Base-by-base conservation (phyloP, 768 basidiomycete species). In the Phylloporus arenicola region DNA sequence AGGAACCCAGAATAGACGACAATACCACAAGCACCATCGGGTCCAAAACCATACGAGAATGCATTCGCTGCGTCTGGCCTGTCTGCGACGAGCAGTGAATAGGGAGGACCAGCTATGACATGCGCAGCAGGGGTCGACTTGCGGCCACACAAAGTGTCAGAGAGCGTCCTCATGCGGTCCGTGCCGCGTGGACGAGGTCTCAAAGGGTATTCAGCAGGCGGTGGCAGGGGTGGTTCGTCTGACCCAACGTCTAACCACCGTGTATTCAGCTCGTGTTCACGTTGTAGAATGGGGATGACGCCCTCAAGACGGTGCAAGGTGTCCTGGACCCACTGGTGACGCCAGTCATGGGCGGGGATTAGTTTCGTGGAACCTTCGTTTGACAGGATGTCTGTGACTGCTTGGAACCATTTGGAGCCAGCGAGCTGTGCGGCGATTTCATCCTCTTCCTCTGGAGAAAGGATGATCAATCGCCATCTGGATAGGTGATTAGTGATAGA, bases 1-100 rank as follows among this genome's bases (percentile, higher is more conserved):
- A 98, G 64, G 71, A 97, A 91, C 6, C 95, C 95, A 12, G 89
- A 90, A 67, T 91, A 97, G 9, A 99, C 82, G 48, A 98, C 94
- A 51, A 99, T 80, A 6, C 96, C 95, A 51, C 92, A 93, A 1
- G 85, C 90, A 33, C 90, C 88, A 59, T 92, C 82, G 3, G 90
- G 86, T 12, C 92, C 92, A 57, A 97, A 98, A 2, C 95, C 95
- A 63, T 94, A 97, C 1, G 88, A 90, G 67, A 99, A 96, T 1
- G 96, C 95, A 61, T 97, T 99, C 9, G 81, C 77, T 2, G 82
- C 75, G 52, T 89, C 85, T 1, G 90, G 84, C 53, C 84, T 83
- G 45, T 97, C 90, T 41, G 95, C 81, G n/a, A 99, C 66, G 39
- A 99, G 76, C 6, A 99, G 71, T 30, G 90, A 88, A 64, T 94